Conservation (phyloP, 1,284 basidiomycete species). For the Athelia sp. region DNA sequence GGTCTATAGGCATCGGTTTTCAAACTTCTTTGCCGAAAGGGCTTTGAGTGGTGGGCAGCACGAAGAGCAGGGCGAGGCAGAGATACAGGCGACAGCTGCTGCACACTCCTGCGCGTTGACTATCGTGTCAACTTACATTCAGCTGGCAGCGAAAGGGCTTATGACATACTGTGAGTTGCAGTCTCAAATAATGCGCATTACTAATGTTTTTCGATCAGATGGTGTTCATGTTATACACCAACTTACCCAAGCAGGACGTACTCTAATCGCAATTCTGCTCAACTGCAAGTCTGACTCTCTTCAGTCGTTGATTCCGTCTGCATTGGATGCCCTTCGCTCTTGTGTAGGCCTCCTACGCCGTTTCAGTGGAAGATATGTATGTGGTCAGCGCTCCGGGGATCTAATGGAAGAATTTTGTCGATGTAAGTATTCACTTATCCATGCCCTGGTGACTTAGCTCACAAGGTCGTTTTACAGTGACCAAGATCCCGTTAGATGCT, state of each 20-base stretch:
- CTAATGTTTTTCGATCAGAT: slow-evolving; percentile 38
- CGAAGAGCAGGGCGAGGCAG: slow-evolving; percentile 54
- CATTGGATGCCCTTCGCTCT: slow-evolving; percentile 78
- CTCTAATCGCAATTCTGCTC: slow-evolving; percentile 77
- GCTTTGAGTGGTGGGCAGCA: slow-evolving; percentile 39
- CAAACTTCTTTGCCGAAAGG: slow-evolving; percentile 65
- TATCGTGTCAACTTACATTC: slow-evolving; percentile 77
- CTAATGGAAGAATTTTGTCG: slow-evolving; percentile 91
- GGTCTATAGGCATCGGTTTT: slow-evolving; percentile 72
- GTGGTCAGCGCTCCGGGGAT: slow-evolving; percentile 83
- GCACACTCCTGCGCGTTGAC: slow-evolving; percentile 73
- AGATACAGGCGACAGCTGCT: slow-evolving; percentile 63
- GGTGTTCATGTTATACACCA: slow-evolving; percentile 93
- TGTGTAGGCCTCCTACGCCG: slow-evolving; percentile 78
- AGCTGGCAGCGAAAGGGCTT: slow-evolving; percentile 80
- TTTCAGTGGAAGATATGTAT: slow-evolving; percentile 80
- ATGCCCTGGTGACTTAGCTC: background rate
- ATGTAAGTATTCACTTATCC: slow-evolving; percentile 43
- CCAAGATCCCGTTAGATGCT: slow-evolving; percentile 79
- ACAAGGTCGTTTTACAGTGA: slow-evolving; percentile 47
- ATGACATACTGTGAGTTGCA: slow-evolving; percentile 84
- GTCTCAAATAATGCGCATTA: slow-evolving; percentile 3
- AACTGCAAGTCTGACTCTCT: slow-evolving; percentile 69
- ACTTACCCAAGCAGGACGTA: slow-evolving; percentile 87
- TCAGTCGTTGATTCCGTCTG: slow-evolving; percentile 71